Evolutionary conservation across 768 basidiomycete species (phyloP).

Genomic region (Pisolithus marmoratus): DNA sequence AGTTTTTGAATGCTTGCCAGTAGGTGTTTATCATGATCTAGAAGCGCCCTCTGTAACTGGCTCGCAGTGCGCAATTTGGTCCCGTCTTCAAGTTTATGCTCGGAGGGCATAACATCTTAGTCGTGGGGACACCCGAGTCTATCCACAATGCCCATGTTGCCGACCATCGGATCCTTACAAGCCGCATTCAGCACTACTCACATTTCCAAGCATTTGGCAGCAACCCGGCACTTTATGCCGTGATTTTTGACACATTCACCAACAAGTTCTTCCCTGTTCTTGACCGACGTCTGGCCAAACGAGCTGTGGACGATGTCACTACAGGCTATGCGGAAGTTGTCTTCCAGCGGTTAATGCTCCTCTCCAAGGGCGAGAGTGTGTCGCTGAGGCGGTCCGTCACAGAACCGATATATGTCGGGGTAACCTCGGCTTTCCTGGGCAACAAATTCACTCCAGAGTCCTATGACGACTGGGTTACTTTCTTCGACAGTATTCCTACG

Average conservation of each 20-base stretch:
- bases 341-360: neutral
- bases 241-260: constrained; percentile 10
- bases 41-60: too few species aligned
- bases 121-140: constrained; percentile 12
- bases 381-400: constrained; percentile 13
- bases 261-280: neutral
- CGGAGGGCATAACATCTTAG: constrained; percentile 10
- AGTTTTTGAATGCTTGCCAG: constrained; percentile 17
- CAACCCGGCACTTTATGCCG: constrained; percentile 2
- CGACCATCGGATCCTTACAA: constrained; percentile 4
- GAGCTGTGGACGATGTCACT: neutral
- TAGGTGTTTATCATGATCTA: neutral
- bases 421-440: constrained; percentile 14
- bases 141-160: constrained; percentile 10
- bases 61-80: constrained; percentile 2
- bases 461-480: constrained; percentile 14
- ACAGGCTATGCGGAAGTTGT: too few species aligned
- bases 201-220: constrained; percentile 3
- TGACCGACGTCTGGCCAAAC: constrained; percentile 11
- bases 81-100: constrained; percentile 11
- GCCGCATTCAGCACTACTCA: constrained; percentile 7
- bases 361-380: neutral
- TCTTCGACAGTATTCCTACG: constrained; percentile 13
- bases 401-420: constrained; percentile 12
- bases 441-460: constrained; percentile 12